Conservation (phyloP, 2,329 filamentous ascomycete genomes). For the Fusarium cyanostomum region DNA sequence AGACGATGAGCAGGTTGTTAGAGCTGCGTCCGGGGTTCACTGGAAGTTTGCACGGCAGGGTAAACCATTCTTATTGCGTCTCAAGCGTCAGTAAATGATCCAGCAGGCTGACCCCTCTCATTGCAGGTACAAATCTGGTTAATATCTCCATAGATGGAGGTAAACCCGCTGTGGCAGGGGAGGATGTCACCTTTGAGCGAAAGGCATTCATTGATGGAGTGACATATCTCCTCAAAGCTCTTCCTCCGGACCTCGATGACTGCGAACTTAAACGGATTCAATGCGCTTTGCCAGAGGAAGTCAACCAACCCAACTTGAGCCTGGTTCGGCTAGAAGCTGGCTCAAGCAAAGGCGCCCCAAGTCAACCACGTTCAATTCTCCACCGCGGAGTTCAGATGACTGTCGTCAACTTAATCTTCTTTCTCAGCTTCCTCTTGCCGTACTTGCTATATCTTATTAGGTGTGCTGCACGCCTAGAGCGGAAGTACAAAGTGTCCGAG, state of each 20-base stretch:
- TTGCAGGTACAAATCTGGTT: slow-evolving; percentile 42
- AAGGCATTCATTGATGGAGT: slow-evolving; percentile 72
- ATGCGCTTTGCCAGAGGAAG: slow-evolving; percentile 39
- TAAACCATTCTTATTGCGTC: slow-evolving; percentile 12
- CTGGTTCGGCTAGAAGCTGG: slow-evolving; percentile 1
- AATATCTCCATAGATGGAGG: slow-evolving; percentile 43
- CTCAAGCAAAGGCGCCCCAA: background rate
- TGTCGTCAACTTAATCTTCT: slow-evolving; percentile 67
- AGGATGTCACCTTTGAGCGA: slow-evolving; percentile 54
- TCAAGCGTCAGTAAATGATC: background rate
- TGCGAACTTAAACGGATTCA: slow-evolving; percentile 58
- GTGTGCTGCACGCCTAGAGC: slow-evolving; percentile 69
- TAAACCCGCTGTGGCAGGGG: slow-evolving; percentile 36
- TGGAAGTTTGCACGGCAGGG: slow-evolving; percentile 49
- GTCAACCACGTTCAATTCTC: slow-evolving; percentile 57
- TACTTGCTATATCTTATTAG: slow-evolving; percentile 65
- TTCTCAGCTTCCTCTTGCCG: slow-evolving; percentile 68
- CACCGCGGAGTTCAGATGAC: slow-evolving; percentile 66
- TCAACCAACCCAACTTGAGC: slow-evolving; percentile 5
- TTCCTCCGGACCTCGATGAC: slow-evolving; percentile 65
- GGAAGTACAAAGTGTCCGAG: slow-evolving; percentile 74
- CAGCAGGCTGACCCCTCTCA: slow-evolving; percentile 5
- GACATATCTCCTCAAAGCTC: slow-evolving; percentile 69
- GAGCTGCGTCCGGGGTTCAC: slow-evolving; percentile 46
- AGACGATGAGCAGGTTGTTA: slow-evolving; percentile 31